These are phyloP conservation scores for Zychaea mexicana DNA, from an alignment of 371 early-diverging fungal genomes.

Conservation along the genomic window DNA sequence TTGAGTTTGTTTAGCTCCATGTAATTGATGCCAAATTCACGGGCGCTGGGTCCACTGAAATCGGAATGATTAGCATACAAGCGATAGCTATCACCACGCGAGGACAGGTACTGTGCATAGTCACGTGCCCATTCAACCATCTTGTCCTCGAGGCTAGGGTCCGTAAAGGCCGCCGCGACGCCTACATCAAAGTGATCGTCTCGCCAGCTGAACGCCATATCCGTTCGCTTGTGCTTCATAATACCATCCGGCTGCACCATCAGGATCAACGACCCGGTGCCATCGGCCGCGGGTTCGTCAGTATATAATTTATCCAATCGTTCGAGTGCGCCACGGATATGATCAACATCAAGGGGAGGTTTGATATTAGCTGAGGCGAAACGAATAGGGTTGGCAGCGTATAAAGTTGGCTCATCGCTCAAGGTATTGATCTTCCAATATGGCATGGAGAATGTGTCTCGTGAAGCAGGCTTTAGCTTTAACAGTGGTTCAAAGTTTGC, in stretches of 20 bases:
- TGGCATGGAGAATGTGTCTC: constrained; percentile 17
- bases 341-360: constrained; percentile 17
- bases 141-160: constrained; percentile 11
- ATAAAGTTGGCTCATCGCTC: constrained; percentile 12
- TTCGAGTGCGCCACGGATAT: constrained; percentile 18
- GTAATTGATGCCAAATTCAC: constrained; percentile 31
- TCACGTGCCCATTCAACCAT: constrained; percentile 22
- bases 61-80: constrained; percentile 34
- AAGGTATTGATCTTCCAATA: constrained; percentile 30
- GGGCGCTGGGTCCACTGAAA: constrained; percentile 22
- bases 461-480: constrained; percentile 6
- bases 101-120: constrained; percentile 13
- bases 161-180: constrained; percentile 21
- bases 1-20: constrained; percentile 23
- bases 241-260: constrained; percentile 29
- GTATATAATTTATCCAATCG: constrained; percentile 15
- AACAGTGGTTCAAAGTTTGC: constrained; percentile 24
- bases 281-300: constrained; percentile 15
- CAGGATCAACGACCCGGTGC: constrained; percentile 19
- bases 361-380: constrained; percentile 30
- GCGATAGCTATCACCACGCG: constrained; percentile 22
- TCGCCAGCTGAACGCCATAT: constrained; percentile 35
- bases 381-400: constrained; percentile 16
- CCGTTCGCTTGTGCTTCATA: constrained; percentile 13
- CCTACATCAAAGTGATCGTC: constrained; percentile 31